phyloP scores from a whole-genome alignment of 257 asterid species.

The Paulownia fortunei region DNA sequence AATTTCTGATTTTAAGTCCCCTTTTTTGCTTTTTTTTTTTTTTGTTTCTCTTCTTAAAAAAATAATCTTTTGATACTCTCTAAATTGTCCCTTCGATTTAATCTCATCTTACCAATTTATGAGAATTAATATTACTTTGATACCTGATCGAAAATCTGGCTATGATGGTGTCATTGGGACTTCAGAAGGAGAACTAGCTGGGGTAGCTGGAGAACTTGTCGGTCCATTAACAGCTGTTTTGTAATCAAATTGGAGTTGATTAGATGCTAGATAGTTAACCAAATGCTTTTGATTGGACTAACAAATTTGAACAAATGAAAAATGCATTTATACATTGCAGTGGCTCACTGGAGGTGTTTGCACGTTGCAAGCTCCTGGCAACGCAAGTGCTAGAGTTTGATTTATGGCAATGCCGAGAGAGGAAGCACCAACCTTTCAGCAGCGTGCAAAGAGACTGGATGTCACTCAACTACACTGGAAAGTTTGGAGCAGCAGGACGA shows the following conservation, averaged over 20 bases:
- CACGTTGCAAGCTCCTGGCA: constrained; percentile 57
- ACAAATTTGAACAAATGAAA: too few species aligned
- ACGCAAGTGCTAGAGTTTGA: constrained; percentile 55
- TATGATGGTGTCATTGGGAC: too few species aligned
- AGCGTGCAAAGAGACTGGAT: constrained; percentile 57
- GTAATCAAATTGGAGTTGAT: not conserved
- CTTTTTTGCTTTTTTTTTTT: too few species aligned
- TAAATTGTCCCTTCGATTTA: too few species aligned
- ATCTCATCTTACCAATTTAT: too few species aligned
- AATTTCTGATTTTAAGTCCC: too few species aligned
- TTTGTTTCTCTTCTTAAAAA: too few species aligned
- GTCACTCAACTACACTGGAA: constrained; percentile 44
- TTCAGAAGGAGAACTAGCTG: constrained; percentile 38
- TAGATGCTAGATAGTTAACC: not conserved
- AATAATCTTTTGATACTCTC: too few species aligned
- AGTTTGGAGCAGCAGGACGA: constrained; percentile 53
- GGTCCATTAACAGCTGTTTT: constrained; percentile 36
- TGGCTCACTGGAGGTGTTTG: constrained; percentile 54
- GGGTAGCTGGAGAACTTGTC: constrained; percentile 38
- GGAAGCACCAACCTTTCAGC: constrained; percentile 45
- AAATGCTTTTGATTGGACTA: too few species aligned
- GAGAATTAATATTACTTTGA: too few species aligned
- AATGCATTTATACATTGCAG: constrained; percentile 33
- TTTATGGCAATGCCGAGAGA: constrained; percentile 47
- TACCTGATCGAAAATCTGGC: too few species aligned